Conservation (phyloP, 306 rosid species). For the Quercus berberidifolia region DNA sequence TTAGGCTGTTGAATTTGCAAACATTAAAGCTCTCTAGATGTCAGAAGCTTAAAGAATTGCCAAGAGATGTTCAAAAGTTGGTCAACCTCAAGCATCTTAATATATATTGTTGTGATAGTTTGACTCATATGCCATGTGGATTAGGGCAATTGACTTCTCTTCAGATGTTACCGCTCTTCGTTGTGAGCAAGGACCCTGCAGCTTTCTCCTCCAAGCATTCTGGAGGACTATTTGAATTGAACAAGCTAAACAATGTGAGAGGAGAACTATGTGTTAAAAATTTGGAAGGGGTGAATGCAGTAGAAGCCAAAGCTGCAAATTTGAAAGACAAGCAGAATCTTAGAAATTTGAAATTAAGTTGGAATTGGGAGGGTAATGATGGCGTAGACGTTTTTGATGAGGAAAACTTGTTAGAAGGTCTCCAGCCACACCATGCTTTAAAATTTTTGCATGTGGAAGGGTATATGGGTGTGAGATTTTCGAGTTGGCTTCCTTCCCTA, state of each 20-base stretch:
- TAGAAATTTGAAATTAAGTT: neutral
- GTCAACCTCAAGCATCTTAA: no score
- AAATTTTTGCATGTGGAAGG: neutral
- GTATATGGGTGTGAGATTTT: neutral
- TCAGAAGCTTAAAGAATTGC: no score
- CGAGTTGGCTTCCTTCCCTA: neutral
- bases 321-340: neutral
- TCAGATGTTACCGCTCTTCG: neutral
- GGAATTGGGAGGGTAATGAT: neutral
- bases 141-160: neutral
- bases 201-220: no score
- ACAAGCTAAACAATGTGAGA: neutral
- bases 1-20: no score
- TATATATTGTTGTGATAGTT: no score
- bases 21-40: no score
- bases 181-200: neutral
- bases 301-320: neutral
- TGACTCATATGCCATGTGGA: neutral
- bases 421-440: neutral
- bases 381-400: neutral
- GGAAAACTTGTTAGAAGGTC: neutral
- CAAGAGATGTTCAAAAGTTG: no score
- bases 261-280: neutral
- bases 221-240: neutral
- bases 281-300: neutral